Conservation (phyloP, 2,329 filamentous ascomycete genomes). For the Xylaria polymorpha region DNA sequence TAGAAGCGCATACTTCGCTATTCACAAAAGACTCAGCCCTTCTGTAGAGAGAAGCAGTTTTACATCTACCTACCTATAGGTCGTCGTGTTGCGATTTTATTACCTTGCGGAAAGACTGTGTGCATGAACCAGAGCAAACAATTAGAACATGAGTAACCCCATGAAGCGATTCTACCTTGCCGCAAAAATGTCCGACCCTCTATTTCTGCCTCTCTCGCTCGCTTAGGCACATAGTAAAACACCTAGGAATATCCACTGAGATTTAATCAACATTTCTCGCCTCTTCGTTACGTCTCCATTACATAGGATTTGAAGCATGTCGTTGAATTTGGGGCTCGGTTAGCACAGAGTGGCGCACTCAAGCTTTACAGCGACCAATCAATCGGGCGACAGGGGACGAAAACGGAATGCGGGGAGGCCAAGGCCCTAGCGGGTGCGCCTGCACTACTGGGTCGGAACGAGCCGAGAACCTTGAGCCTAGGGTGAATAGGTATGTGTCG, state of each 20-base stretch:
- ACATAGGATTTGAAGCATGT: constrained; percentile 16
- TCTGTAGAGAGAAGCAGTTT: not conserved
- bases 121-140: constrained; percentile 3
- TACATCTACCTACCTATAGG: not conserved
- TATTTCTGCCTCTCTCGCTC: not conserved
- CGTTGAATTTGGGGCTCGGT: constrained; percentile 30
- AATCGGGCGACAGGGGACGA: constrained; percentile 22
- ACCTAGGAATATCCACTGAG: too few species aligned
- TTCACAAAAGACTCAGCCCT: too few species aligned
- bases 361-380: constrained; percentile 35
- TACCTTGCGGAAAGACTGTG: not conserved
- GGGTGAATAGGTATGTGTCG: constrained; percentile 1
- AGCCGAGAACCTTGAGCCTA: constrained; percentile 22
- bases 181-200: not conserved
- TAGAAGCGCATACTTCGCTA: not conserved
- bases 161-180: too few species aligned
- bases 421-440: constrained; percentile 8
- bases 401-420: constrained; percentile 30
- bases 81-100: not conserved
- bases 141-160: not conserved
- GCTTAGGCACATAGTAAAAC: not conserved
- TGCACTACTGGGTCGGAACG: constrained; percentile 27
- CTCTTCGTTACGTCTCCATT: not conserved
- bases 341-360: constrained; percentile 27
- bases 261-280: not conserved